Base-by-base conservation (phyloP, 768 basidiomycete genomes). In the Mrakia frigida region DNA sequence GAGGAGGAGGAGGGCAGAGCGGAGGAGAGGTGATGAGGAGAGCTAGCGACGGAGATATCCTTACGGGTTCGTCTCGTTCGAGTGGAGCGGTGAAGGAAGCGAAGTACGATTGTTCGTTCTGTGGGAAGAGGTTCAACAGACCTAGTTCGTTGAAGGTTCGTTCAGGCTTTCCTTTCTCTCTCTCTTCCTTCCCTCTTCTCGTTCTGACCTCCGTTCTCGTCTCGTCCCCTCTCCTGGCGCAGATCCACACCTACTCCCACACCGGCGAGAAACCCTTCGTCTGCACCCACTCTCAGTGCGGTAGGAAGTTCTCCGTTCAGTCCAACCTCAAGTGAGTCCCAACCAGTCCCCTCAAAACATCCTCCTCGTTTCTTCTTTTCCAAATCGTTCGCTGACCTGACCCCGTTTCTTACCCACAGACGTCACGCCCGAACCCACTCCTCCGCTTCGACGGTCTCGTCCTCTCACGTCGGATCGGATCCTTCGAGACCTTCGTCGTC, bases 211-310 rank as follows among this genome's bases (percentile, higher is more conserved):
- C n/a, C n/a, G n/a, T n/a, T 35, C 37, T 41, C 23, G 5, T 37
- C 13, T 50, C 10, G 6, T 16, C 18, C 39, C 31, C 50, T 56
- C 6, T 63, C 23, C 63, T 6, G 39, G 6, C 1, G 1, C 71
- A 77, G 76, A 77, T 77, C 52, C 76, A 77, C 71, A 67, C 68
- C 33, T 77, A 77, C 76, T 77, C 76, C 21, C 76, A 77, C 53
- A 77, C 76, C 6, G 76, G 76, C 18, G 76, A 77, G 53, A 77
- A 73, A 33, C 76, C 76, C 6, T 77, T 53, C 68, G 25, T 14
- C 23, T 77, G 76, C 52, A 53, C 73, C n/a, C 16, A 43, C 13
- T 6, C 60, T 6, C 3, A 18, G 3, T 77, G 76, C 46, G 76
- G 76, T 13, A 59, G 76, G 14, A 28, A 37, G 37, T 77, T 77